phyloP scores from a whole-genome alignment of 2,329 filamentous ascomycete species.

The Arthroderma uncinatum region DNA sequence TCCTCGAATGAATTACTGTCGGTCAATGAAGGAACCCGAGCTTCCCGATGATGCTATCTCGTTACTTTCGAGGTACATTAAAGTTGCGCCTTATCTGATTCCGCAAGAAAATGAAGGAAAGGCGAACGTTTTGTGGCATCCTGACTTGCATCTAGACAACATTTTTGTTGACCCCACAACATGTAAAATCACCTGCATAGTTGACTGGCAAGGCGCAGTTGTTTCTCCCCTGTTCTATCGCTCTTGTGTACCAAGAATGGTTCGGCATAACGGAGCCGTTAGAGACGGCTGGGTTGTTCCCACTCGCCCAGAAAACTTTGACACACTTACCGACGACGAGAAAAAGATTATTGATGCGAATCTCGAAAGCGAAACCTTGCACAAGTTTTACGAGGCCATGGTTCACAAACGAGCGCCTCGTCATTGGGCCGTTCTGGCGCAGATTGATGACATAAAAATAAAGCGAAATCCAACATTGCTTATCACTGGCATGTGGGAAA shows the following conservation, averaged over 20 bases:
- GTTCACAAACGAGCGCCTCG: conserved; percentile 21
- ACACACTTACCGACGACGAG: conserved; percentile 19
- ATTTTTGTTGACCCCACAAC: conserved; percentile 27
- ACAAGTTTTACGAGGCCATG: conserved; percentile 28
- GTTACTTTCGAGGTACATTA: too few species aligned
- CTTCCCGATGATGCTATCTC: conserved; percentile 18
- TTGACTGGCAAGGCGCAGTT: conserved; percentile 24
- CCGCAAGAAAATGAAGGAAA: conserved; percentile 17
- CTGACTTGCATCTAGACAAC: conserved; percentile 31
- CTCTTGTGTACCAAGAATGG: conserved; percentile 22
- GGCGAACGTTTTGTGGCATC: conserved; percentile 30
- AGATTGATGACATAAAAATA: conserved; percentile 13
- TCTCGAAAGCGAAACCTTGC: conserved; percentile 25
- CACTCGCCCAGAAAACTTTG: conserved; percentile 21
- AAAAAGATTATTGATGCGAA: conserved; percentile 20
- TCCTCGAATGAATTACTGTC: conserved; percentile 21
- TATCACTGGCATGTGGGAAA: conserved; percentile 24
- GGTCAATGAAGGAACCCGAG: conserved; percentile 16
- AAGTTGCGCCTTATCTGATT: conserved; percentile 24
- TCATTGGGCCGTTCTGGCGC: conserved; percentile 22
- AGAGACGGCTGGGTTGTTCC: conserved; percentile 24
- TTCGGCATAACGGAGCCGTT: conserved; percentile 21
- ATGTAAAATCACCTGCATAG: conserved; percentile 18
- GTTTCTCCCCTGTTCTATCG: conserved; percentile 23
- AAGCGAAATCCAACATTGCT: conserved; percentile 25